Percentiles rank a stretch among this genome's conserved stretches.
Evolutionary conservation across 306 rosid genomes (phyloP).

Genomic region (Trifolium dubium): DNA sequence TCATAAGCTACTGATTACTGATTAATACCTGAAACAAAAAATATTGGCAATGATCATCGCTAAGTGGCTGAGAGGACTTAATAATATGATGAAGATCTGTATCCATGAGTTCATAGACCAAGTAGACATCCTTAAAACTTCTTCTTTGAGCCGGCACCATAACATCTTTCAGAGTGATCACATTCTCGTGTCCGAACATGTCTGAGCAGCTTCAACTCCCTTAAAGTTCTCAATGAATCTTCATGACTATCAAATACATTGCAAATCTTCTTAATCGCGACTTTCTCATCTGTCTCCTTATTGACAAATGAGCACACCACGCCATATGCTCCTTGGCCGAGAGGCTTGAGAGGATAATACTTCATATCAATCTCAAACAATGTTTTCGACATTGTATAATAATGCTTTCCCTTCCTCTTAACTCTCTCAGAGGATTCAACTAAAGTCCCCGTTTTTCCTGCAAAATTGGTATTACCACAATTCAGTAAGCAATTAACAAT

Average conservation of each 20-base stretch:
- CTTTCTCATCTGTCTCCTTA: conserved; percentile 74
- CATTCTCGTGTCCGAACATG: conserved; percentile 77
- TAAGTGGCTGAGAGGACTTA: not conserved
- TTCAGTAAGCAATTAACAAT: not conserved
- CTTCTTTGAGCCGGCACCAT: conserved; percentile 72
- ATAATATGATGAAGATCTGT: conserved; percentile 63
- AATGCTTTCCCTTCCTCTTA: conserved; percentile 69
- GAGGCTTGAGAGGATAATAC: conserved; percentile 76
- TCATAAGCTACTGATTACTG: too few species aligned
- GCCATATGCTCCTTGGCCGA: conserved; percentile 86
- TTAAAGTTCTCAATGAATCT: conserved; percentile 74
- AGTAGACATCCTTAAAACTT: conserved; percentile 78
- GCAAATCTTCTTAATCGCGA: conserved; percentile 85
- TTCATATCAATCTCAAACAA: conserved; percentile 84
- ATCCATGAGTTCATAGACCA: conserved; percentile 96
- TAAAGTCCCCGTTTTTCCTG: conserved; percentile 67
- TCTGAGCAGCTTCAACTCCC: conserved; percentile 84
- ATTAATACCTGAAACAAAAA: not conserved
- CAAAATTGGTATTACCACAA: conserved; percentile 33
- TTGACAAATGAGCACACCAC: conserved; percentile 89
- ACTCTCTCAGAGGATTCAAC: conserved; percentile 71
- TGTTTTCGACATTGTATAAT: conserved; percentile 51
- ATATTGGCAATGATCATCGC: not conserved
- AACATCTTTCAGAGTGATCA: conserved; percentile 83
- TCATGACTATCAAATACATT: conserved; percentile 66